These are phyloP conservation scores for Hypomyces perniciosus DNA, from an alignment of 2,329 filamentous ascomycete genomes.

Conservation along the genomic window DNA sequence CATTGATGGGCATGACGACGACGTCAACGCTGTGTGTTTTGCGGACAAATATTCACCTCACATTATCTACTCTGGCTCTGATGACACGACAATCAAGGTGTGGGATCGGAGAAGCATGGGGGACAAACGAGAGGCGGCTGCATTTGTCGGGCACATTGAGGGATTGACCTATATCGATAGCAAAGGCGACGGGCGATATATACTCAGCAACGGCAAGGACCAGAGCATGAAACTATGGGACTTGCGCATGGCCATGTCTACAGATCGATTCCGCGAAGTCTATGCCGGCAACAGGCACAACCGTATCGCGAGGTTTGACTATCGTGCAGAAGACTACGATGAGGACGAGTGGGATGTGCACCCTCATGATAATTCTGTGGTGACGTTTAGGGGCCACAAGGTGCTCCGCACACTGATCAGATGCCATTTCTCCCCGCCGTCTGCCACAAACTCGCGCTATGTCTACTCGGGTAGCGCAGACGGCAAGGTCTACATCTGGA, in stretches of 20 bases:
- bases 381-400: slow-evolving; percentile 86
- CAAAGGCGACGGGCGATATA: slow-evolving; percentile 69
- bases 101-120: slow-evolving; percentile 94
- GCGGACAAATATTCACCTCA: slow-evolving; percentile 84
- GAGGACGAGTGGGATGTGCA: slow-evolving; percentile 53
- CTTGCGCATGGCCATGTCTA: slow-evolving; percentile 78
- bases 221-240: slow-evolving; percentile 99
- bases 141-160: slow-evolving; percentile 61
- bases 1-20: slow-evolving; percentile 72
- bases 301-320: slow-evolving; percentile 60
- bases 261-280: slow-evolving; percentile 53
- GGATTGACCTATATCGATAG: slow-evolving; percentile 64
- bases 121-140: slow-evolving; percentile 65
- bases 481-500: slow-evolving; percentile 86
- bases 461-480: slow-evolving; percentile 90
- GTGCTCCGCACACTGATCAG: slow-evolving; percentile 87
- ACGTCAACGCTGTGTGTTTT: slow-evolving; percentile 96
- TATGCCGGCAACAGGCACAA: slow-evolving; percentile 48
- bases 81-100: slow-evolving; percentile 89
- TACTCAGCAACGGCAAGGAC: slow-evolving; percentile 91
- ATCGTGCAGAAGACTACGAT: slow-evolving; percentile 63
- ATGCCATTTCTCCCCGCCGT: slow-evolving; percentile 88
- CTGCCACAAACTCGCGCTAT: slow-evolving; percentile 81
- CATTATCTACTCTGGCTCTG: slow-evolving; percentile 91
- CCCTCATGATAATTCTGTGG: slow-evolving; percentile 83